A percentile compares a stretch with the other conserved stretches of the same genome.
These are phyloP conservation scores for Cutaneotrichosporon daszewskae DNA, from an alignment of 1,284 basidiomycete species.

Conservation along the genomic window DNA sequence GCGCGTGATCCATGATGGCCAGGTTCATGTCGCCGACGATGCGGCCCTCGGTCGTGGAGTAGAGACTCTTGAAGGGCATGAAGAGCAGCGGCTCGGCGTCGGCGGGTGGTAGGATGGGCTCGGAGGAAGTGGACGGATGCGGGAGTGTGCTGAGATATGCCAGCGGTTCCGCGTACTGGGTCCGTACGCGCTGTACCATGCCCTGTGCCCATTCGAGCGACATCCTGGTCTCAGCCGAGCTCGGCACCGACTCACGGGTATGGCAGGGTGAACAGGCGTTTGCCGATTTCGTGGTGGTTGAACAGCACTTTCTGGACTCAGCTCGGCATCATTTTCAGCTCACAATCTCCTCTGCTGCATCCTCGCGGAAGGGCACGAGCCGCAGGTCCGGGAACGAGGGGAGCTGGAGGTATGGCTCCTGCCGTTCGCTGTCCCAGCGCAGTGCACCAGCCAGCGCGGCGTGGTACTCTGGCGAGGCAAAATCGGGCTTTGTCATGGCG, in stretches of 20 bases:
- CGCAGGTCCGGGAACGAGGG: slow-evolving; percentile 21
- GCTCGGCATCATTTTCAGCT: too few relatives aligned
- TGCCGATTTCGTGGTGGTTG: slow-evolving; percentile 18
- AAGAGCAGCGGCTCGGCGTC: not conserved
- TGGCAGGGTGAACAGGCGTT: slow-evolving; percentile 18
- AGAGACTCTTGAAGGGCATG: not conserved
- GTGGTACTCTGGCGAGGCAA: too few relatives aligned
- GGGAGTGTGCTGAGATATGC: too few relatives aligned
- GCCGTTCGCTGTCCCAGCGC: slow-evolving; percentile 19
- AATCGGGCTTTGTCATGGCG: too few relatives aligned
- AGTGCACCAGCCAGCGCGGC: too few relatives aligned
- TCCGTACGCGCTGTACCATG: too few relatives aligned
- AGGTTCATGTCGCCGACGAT: slow-evolving; percentile 20
- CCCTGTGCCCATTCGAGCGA: slow-evolving; percentile 8
- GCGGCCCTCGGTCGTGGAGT: not conserved
- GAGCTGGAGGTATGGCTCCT: slow-evolving; percentile 26
- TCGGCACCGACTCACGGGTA: slow-evolving; percentile 18
- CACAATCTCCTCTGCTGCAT: slow-evolving; percentile 19
- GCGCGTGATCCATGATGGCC: too few relatives aligned
- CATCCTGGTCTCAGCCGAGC: slow-evolving; percentile 9
- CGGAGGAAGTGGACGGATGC: not conserved
- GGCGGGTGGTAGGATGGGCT: not conserved
- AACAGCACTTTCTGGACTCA: slow-evolving; percentile 19
- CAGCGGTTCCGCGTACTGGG: too few relatives aligned
- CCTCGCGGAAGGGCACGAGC: slow-evolving; percentile 16